Percentiles rank a stretch among this genome's conserved stretches.
phyloP scores from a whole-genome alignment of 2,329 filamentous ascomycete genomes.

The Fusarium cicatricum region DNA sequence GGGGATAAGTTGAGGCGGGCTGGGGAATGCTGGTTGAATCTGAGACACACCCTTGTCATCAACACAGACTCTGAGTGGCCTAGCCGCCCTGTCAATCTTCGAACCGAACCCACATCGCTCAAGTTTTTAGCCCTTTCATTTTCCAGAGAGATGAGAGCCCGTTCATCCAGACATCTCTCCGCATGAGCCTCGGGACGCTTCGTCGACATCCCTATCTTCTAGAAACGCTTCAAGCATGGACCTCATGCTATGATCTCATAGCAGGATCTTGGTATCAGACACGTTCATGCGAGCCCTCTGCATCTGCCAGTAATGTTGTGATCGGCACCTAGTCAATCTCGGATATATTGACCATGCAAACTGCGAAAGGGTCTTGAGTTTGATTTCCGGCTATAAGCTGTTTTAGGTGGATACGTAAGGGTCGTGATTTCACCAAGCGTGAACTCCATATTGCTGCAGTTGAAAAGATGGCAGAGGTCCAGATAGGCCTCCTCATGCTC shows the following conservation, averaged over 20 bases:
- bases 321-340: conserved; percentile 43
- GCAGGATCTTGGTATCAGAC: conserved; percentile 24
- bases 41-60: conserved; percentile 38
- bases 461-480: neutral
- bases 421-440: neutral
- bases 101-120: conserved; percentile 22
- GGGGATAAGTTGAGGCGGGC: conserved; percentile 21
- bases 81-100: conserved; percentile 18
- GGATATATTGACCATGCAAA: conserved; percentile 38
- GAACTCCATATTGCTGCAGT: neutral
- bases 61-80: conserved; percentile 21
- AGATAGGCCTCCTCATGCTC: neutral
- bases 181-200: conserved; percentile 15
- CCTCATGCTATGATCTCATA: conserved; percentile 18
- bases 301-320: conserved; percentile 31
- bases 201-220: conserved; percentile 27
- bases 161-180: conserved; percentile 25
- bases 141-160: conserved; percentile 30
- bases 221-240: conserved; percentile 30
- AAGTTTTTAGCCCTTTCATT: conserved; percentile 33
- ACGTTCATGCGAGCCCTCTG: conserved; percentile 29
- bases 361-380: conserved; percentile 20
- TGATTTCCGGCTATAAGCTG: conserved; percentile 11
- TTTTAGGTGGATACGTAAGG: conserved; percentile 18
- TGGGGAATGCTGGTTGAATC: conserved; percentile 44